Conservation (phyloP, 768 basidiomycete species). For the Lentinus brumalis region DNA sequence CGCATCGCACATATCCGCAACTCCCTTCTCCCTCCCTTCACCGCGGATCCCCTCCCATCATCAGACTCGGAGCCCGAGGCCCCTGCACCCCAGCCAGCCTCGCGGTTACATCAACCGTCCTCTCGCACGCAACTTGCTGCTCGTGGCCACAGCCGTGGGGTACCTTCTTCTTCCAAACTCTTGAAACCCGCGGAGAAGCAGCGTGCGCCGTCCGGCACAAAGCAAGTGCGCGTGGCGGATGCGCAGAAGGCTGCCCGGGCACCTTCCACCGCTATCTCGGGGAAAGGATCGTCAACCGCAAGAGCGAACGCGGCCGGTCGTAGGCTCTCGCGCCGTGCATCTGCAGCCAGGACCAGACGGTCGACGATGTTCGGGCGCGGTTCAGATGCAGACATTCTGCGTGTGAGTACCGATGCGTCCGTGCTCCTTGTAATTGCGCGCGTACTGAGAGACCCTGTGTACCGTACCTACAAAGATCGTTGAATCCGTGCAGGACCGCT, state of each 20-base stretch:
- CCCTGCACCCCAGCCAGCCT: neutral
- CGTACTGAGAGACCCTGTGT: no score
- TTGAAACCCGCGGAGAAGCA: neutral
- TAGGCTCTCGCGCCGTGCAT: constrained; percentile 20
- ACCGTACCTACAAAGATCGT: constrained; percentile 1
- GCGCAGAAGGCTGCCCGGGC: neutral
- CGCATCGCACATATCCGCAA: constrained; percentile 20
- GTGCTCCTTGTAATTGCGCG: no score
- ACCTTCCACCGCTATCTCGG: neutral
- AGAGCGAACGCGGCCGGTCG: neutral
- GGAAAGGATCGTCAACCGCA: neutral
- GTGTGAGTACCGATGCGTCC: constrained; percentile 3
- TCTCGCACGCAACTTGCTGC: neutral
- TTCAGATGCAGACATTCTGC: constrained; percentile 20
- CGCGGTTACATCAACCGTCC: constrained; percentile 6
- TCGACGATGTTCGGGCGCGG: constrained; percentile 20
- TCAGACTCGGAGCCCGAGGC: constrained; percentile 7
- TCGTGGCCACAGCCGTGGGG: neutral
- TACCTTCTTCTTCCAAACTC: neutral
- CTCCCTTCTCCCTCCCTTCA: constrained; percentile 14
- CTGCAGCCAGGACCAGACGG: constrained; percentile 15
- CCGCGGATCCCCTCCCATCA: neutral
- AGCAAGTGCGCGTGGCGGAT: constrained; percentile 1
- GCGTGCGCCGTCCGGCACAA: neutral
- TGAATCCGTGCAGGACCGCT: constrained; percentile 17